Evolutionary conservation across 106 monocot species (phyloP), one percentile per base, ranked within the genome.

Genomic region (Amphibolis antarctica): DNA sequence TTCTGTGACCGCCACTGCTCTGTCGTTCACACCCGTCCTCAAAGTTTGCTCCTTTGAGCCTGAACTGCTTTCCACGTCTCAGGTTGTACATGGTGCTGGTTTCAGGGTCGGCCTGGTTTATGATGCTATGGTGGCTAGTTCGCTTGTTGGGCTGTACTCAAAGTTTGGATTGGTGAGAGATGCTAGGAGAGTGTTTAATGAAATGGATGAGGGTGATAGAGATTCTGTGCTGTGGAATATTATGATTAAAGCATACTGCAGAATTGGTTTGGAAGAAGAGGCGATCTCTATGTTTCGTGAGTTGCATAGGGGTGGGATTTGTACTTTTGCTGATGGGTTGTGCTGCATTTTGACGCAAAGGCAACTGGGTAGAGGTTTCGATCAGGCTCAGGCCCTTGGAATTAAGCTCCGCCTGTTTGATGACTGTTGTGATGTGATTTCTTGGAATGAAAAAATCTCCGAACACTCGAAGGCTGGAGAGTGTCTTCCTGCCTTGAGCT

Each of bases 191-290:
- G 53, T 85, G 49, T 89, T 89, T 53, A 82, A 85, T 53, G 69
- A 62, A 64, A 82, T 89, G 74, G 9, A 23, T 18, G 76, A 75
- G 0, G 9, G 29, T 22, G 67, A 75, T 1, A 64, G 72, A 29
- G 64, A 72, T 42, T 28, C 74, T 19, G 79, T 85, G 30, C 20
- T 85, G 45, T 89, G 85, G 82, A 80, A 78, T 52, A 75, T 89
- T 14, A 82, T 89, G 82, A 89, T 89, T 6, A 85, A 77, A 24
- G 89, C 79, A 22, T 85, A 89, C 59, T 66, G 69, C 18, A 64
- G 77, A 23, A 27, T 65, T 62, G 82, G 79, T 43, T 62, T 74
- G 11, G 25, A 5, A 1, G 24, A 61, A 20, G 84, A 82, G 46
- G 76, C 85, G 10, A 77, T 85, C 30, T 25, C 60, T 10, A 58